Evolutionary conservation across 352 stramenopile genomes (phyloP).

Genomic region (Globisporangium nodosum): DNA sequence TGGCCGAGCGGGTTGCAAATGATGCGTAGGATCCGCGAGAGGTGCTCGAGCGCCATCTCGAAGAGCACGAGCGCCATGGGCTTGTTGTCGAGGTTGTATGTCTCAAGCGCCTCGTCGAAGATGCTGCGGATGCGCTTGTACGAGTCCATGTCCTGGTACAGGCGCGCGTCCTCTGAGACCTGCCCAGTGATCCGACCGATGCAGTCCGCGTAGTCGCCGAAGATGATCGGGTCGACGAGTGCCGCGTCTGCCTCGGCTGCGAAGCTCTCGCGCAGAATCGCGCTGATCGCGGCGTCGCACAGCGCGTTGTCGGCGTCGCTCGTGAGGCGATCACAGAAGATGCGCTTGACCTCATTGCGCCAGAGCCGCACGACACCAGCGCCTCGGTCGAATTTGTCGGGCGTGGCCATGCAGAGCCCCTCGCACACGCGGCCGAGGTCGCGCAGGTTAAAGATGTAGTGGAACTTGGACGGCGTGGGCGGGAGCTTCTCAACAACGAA

Average conservation of each 20-base stretch:
- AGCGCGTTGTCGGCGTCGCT: conserved; percentile 78
- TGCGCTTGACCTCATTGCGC: conserved; percentile 90
- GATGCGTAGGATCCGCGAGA: conserved; percentile 91
- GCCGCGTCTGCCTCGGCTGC: conserved; percentile 53
- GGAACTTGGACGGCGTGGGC: conserved; percentile 93
- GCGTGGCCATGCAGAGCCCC: conserved; percentile 91
- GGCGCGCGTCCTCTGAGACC: conserved; percentile 68
- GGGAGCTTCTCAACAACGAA: conserved; percentile 89
- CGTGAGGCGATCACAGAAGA: conserved; percentile 93
- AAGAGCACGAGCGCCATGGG: conserved; percentile 95
- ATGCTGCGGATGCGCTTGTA: conserved; percentile 89
- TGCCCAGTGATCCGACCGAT: conserved; percentile 65
- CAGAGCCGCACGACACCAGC: conserved; percentile 85
- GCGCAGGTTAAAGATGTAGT: conserved; percentile 97
- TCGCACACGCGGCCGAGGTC: conserved; percentile 93
- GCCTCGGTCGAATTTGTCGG: conserved; percentile 78
- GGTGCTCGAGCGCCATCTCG: conserved; percentile 93
- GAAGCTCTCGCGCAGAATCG: conserved; percentile 75
- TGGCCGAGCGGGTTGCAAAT: conserved; percentile 91
- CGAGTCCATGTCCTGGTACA: conserved; percentile 93
- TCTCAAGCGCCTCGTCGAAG: conserved; percentile 92
- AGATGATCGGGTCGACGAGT: conserved; percentile 82
- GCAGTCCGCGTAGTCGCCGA: conserved; percentile 91
- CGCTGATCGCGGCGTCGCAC: conserved; percentile 74
- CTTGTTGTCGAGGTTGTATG: conserved; percentile 94